Percentiles rank a stretch among this genome's conserved stretches.
phyloP scores from a whole-genome alignment of 75 land plant species.

The Sequoia sempervirens region DNA sequence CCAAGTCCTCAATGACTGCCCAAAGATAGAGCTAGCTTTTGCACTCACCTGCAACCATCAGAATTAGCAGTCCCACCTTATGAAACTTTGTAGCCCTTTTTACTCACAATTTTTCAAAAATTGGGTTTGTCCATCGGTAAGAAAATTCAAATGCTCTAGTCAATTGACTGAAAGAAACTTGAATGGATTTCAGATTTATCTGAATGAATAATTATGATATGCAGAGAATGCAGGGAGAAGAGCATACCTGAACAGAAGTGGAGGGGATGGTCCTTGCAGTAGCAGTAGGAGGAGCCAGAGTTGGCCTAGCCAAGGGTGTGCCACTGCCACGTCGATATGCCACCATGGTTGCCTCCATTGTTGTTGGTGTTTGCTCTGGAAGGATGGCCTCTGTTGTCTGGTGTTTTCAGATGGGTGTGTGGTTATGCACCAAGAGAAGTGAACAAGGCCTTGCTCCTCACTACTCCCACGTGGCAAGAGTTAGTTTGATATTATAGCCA shows the following conservation, averaged over 20 bases:
- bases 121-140: not conserved
- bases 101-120: not conserved
- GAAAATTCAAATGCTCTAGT: not conserved
- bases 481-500: not conserved
- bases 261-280: not conserved
- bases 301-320: not conserved
- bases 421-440: not conserved
- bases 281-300: not conserved
- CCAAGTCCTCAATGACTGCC: conserved; percentile 35
- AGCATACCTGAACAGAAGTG: not conserved
- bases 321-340: not conserved
- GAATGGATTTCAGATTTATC: not conserved
- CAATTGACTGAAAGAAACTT: not conserved
- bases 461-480: not conserved
- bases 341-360: not conserved
- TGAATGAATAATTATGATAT: not conserved
- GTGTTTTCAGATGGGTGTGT: not conserved
- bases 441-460: not conserved
- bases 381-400: not conserved
- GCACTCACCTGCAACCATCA: conserved; percentile 20
- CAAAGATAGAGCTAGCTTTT: conserved; percentile 48
- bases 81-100: too few relatives aligned
- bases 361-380: not conserved
- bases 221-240: not conserved
- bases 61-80: not conserved